Conservation (phyloP, 2,329 filamentous ascomycete genomes). For the Colletotrichum sp. region DNA sequence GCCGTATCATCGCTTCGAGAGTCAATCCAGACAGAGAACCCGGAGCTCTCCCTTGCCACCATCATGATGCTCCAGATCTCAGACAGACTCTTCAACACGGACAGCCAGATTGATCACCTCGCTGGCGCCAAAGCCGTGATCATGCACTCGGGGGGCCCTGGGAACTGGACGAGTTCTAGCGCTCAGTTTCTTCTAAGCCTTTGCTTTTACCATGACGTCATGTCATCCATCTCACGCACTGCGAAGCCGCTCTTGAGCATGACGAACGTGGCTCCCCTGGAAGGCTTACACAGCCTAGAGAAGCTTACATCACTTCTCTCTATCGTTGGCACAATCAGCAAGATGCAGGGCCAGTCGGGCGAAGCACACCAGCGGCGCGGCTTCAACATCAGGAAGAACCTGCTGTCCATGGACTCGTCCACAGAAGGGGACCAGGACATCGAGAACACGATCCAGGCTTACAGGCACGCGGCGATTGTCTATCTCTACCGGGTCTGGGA, state of each 20-base stretch:
- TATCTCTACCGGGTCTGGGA: constrained; percentile 35
- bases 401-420: not conserved
- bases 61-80: constrained; percentile 36
- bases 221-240: constrained; percentile 31
- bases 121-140: constrained; percentile 34
- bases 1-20: constrained; percentile 21
- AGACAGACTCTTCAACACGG: constrained; percentile 32
- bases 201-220: constrained; percentile 35
- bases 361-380: not conserved
- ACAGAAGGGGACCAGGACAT: constrained; percentile 15
- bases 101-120: constrained; percentile 32
- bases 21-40: constrained; percentile 5
- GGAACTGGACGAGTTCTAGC: constrained; percentile 24
- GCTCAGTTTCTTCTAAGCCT: constrained; percentile 32
- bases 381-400: not conserved
- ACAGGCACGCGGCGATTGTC: constrained; percentile 33
- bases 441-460: constrained; percentile 32
- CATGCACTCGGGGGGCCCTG: constrained; percentile 12
- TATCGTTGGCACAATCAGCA: constrained; percentile 29
- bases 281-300: constrained; percentile 24
- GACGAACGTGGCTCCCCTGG: constrained; percentile 23
- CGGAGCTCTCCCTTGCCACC: constrained; percentile 32
- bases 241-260: constrained; percentile 29
- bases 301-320: constrained; percentile 25
- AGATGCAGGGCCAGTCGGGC: constrained; percentile 24